Evolutionary conservation across 2,329 filamentous ascomycete genomes (phyloP).

Genomic region (Fusarium keratoplasticum): DNA sequence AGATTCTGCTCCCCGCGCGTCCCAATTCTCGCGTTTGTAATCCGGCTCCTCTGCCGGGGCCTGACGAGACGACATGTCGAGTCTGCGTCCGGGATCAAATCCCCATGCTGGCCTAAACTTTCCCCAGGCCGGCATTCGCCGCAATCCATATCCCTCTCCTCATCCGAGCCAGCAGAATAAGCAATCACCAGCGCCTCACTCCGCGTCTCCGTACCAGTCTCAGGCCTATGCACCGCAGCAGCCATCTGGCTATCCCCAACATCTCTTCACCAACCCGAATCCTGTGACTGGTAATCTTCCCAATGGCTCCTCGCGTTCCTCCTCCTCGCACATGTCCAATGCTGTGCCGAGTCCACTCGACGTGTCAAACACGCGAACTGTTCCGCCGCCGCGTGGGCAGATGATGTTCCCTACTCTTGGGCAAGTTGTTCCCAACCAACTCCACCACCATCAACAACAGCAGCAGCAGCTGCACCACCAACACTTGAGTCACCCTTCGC

Average conservation of each 20-base stretch:
- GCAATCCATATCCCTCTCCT: constrained; percentile 58
- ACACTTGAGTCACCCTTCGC: constrained; percentile 44
- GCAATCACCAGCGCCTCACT: constrained; percentile 65
- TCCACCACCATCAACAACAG: constrained; percentile 57
- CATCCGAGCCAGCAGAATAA: constrained; percentile 66
- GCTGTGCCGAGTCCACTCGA: constrained; percentile 61
- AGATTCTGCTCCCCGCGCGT: constrained; percentile 20
- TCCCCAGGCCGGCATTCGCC: constrained; percentile 62
- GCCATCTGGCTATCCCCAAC: constrained; percentile 62
- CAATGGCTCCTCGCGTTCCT: constrained; percentile 59
- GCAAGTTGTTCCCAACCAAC: constrained; percentile 57
- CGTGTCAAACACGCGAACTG: constrained; percentile 58
- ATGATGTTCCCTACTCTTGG: constrained; percentile 53
- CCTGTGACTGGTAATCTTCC: constrained; percentile 61
- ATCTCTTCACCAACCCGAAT: constrained; percentile 62
- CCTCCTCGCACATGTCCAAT: constrained; percentile 60
- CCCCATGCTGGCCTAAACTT: constrained; percentile 66
- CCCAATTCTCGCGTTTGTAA: constrained; percentile 22
- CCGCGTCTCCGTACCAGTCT: constrained; percentile 66
- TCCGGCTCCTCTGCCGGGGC: constrained; percentile 37
- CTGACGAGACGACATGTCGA: constrained; percentile 56
- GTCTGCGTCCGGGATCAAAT: constrained; percentile 63
- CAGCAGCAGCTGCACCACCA: constrained; percentile 51
- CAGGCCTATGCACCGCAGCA: constrained; percentile 66
- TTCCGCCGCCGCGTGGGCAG: constrained; percentile 57